Evolutionary conservation across 768 basidiomycete species (phyloP).

Genomic region (Psilocybe subaeruginosa): DNA sequence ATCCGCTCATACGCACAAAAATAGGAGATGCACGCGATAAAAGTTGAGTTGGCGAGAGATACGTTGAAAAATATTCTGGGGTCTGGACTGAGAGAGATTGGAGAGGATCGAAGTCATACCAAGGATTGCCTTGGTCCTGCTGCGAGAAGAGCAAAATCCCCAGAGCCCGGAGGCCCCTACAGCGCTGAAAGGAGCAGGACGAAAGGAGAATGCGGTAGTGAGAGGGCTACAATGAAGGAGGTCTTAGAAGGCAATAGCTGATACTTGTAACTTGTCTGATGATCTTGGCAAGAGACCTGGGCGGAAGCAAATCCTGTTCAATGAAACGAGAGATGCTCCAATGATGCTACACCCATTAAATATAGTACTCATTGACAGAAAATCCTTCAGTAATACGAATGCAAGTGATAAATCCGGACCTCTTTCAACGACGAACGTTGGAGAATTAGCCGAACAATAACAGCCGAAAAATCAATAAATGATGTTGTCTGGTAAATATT

Average conservation of each 20-base stretch:
- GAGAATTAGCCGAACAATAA: neutral
- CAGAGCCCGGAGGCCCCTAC: neutral
- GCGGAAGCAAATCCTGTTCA: constrained; percentile 5
- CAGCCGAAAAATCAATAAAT: neutral
- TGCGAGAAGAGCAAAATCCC: neutral
- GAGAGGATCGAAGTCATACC: constrained; percentile 23
- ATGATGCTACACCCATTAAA: neutral
- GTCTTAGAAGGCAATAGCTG: neutral
- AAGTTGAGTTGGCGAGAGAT: constrained; percentile 63
- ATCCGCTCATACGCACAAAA: constrained; percentile 49
- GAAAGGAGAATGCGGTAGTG: neutral
- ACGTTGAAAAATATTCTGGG: constrained; percentile 26
- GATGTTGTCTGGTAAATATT: neutral
- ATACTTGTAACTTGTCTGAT: neutral
- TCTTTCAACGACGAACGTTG: neutral
- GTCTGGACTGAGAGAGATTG: constrained; percentile 4
- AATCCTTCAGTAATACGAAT: neutral
- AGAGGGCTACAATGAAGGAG: neutral
- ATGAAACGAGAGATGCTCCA: neutral
- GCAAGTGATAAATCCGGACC: neutral
- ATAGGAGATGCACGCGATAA: constrained; percentile 62
- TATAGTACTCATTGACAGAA: neutral
- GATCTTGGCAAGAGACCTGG: constrained; percentile 5
- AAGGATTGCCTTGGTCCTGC: neutral
- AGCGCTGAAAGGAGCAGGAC: neutral